Percentiles rank a stretch among this genome's conserved stretches.
Conservation (phyloP, 176 grass and related monocot genomes). For the Bothriochloa decipiens region DNA sequence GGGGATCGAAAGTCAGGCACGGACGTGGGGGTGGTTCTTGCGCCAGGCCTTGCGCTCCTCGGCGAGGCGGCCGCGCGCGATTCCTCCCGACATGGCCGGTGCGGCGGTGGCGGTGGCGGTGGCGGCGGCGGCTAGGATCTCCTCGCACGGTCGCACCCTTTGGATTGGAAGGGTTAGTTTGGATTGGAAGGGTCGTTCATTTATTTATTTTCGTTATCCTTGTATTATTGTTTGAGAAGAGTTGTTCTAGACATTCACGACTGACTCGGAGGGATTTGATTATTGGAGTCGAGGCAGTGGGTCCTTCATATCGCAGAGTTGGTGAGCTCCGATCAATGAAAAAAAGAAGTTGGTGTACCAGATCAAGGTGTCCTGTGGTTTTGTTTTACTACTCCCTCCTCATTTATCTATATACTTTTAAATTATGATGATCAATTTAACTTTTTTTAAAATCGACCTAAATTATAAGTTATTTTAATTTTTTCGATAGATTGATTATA, state of each 20-base stretch:
- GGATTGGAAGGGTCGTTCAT: neutral
- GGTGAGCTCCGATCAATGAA: no score
- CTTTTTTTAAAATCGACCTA: no score
- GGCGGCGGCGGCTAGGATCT: conserved; percentile 10
- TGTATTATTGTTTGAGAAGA: neutral
- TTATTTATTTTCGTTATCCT: neutral
- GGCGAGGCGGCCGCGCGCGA: conserved; percentile 66
- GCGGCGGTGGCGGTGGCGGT: no score
- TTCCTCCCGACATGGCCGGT: conserved; percentile 63
- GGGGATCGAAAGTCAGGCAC: neutral
- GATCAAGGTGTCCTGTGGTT: no score
- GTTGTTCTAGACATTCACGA: conserved; percentile 2
- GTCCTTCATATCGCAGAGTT: neutral
- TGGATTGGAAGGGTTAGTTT: no score
- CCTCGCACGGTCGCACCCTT: no score
- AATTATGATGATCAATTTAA: no score
- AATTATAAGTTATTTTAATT: no score
- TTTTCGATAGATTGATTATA: no score
- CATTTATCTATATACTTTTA: no score
- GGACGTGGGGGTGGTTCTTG: conserved; percentile 70
- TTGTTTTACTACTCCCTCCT: no score
- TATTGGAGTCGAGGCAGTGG: neutral
- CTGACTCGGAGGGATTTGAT: neutral
- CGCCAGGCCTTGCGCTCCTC: conserved; percentile 85
- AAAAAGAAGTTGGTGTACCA: no score